These are phyloP conservation scores for Flaveria ramosissima DNA, from an alignment of 129 eudicot genomes.

Conservation along the genomic window DNA sequence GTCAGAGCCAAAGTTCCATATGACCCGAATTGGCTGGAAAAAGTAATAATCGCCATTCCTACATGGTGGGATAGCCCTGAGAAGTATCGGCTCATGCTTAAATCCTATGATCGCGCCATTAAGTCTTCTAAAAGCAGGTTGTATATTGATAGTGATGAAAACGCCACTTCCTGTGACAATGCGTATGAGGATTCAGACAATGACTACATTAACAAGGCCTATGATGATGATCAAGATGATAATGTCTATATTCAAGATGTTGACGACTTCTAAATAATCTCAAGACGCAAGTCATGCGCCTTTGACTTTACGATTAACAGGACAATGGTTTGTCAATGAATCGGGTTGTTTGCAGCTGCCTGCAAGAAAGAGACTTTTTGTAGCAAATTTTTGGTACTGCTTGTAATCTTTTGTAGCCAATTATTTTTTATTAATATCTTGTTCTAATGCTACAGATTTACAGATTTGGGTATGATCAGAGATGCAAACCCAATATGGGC, in stretches of 20 bases:
- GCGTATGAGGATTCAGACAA: conserved; percentile 25
- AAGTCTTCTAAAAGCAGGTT: not conserved
- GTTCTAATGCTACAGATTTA: not conserved
- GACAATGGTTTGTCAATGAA: not conserved
- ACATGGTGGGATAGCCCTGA: conserved; percentile 59
- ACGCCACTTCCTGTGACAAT: not conserved
- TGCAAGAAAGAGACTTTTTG: not conserved
- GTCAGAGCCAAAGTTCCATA: conserved; percentile 30
- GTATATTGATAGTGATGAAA: conserved; percentile 24
- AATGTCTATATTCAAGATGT: conserved; percentile 18
- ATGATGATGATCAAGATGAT: conserved; percentile 35
- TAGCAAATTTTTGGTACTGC: not conserved
- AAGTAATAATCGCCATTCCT: conserved; percentile 47
- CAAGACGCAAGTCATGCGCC: not conserved
- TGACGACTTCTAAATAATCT: conserved; percentile 10
- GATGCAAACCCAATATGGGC: not conserved
- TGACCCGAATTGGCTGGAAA: conserved; percentile 55
- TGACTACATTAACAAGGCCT: conserved; percentile 19
- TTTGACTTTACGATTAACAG: not conserved
- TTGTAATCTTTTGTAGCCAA: conserved; percentile 8
- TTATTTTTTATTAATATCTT: not conserved
- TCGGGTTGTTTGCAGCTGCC: not conserved
- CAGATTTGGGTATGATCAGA: not conserved
- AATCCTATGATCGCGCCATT: not conserved
- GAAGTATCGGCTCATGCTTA: conserved; percentile 38